These are phyloP conservation scores for Talaromyces ruber DNA, from an alignment of 495 filamentous ascomycete species.

Conservation along the genomic window DNA sequence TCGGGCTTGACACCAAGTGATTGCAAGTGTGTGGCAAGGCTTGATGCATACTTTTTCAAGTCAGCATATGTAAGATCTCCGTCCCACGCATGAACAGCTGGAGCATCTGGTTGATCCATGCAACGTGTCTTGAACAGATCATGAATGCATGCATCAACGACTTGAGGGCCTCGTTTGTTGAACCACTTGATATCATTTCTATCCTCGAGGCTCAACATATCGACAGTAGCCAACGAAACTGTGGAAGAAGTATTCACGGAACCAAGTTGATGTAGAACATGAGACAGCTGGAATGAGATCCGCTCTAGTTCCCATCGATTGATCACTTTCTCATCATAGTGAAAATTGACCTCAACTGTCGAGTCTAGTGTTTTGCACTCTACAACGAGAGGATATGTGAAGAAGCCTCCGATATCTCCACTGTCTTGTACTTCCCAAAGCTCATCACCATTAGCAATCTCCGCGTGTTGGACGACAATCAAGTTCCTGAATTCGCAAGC, in stretches of 20 bases:
- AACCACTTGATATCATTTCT: constrained; percentile 11
- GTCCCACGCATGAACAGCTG: constrained; percentile 26
- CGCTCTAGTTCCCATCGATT: constrained; percentile 22
- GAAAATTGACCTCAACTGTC: constrained; percentile 19
- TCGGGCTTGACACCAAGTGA: constrained; percentile 41
- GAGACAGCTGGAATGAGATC: constrained; percentile 10
- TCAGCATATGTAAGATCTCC: constrained; percentile 37
- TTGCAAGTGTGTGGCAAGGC: constrained; percentile 27
- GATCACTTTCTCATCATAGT: constrained; percentile 31
- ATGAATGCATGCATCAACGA: constrained; percentile 3
- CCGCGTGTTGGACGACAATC: constrained; percentile 44
- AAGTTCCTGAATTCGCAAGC: constrained; percentile 61
- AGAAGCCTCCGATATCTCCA: constrained; percentile 35
- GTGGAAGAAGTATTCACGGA: constrained; percentile 2
- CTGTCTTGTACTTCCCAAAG: constrained; percentile 39
- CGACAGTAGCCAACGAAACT: constrained; percentile 6
- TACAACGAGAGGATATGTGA: constrained; percentile 40
- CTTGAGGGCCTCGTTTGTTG: constrained; percentile 9
- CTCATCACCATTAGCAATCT: constrained; percentile 18
- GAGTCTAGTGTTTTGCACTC: constrained; percentile 32
- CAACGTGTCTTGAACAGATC: background rate
- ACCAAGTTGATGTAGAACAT: constrained; percentile 10
- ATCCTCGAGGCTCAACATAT: constrained; percentile 11
- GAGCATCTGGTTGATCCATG: background rate
- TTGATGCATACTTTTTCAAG: constrained; percentile 28